phyloP scores from a whole-genome alignment of 108 stramenopile species.

The Fragilariopsis cylindrus region DNA sequence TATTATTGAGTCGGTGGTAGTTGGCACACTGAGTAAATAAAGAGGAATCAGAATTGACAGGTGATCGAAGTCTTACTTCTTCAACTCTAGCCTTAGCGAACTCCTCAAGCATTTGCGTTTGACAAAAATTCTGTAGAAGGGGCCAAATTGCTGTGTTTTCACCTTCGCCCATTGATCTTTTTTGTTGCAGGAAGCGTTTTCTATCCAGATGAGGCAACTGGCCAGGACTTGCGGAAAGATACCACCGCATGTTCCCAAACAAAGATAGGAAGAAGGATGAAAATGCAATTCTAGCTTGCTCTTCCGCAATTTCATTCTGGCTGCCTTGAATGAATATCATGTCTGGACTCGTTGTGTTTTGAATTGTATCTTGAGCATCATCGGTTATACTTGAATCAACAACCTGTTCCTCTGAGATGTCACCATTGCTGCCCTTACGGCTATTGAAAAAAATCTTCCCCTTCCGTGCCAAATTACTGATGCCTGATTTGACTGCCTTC shows the following conservation, averaged over 20 bases:
- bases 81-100: conserved; percentile 77
- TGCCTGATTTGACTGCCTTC: conserved; percentile 52
- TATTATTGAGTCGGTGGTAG: conserved; percentile 59
- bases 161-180: conserved; percentile 67
- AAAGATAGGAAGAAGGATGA: conserved; percentile 73
- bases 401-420: conserved; percentile 2
- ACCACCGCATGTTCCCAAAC: conserved; percentile 83
- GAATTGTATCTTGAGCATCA: conserved; percentile 9
- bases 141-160: conserved; percentile 71
- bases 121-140: conserved; percentile 68
- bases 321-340: conserved; percentile 62
- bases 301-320: conserved; percentile 76
- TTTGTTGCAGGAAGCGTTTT: conserved; percentile 68
- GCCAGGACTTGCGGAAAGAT: conserved; percentile 50
- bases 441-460: conserved; percentile 38
- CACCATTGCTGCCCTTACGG: conserved; percentile 36
- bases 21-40: conserved; percentile 68
- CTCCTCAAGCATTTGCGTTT: conserved; percentile 76
- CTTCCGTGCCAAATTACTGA: conserved; percentile 32
- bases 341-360: conserved; percentile 35
- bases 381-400: conserved; percentile 10
- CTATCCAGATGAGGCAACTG: conserved; percentile 62
- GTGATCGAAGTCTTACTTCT: conserved; percentile 51
- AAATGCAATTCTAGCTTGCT: conserved; percentile 74
- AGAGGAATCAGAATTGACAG: conserved; percentile 59